Percentiles rank a stretch among this genome's conserved stretches.
These are phyloP conservation scores for Lasiodiplodia gonubiensis DNA, from an alignment of 2,329 filamentous ascomycete species.

Conservation along the genomic window DNA sequence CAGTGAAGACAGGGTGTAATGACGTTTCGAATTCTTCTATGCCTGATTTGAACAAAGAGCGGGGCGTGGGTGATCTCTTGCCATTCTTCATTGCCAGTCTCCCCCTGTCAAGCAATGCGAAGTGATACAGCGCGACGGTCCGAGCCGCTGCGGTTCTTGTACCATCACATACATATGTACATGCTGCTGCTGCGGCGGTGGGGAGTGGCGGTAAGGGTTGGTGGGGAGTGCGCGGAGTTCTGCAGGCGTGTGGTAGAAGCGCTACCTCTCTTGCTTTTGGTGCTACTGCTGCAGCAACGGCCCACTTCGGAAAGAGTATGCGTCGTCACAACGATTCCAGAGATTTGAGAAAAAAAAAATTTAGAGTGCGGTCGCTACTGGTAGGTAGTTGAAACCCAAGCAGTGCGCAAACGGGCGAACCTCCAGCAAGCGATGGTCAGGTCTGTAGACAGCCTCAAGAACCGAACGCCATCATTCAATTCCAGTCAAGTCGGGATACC, in stretches of 20 bases:
- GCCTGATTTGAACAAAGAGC: neutral
- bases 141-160: neutral
- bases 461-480: too few relatives aligned
- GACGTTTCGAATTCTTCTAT: neutral
- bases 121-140: neutral
- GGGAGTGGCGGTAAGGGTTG: neutral
- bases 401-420: too few relatives aligned
- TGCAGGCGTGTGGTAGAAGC: neutral
- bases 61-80: neutral
- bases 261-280: neutral
- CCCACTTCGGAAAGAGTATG: too few relatives aligned
- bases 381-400: too few relatives aligned
- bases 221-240: too few relatives aligned
- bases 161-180: neutral
- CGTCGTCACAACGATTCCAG: too few relatives aligned
- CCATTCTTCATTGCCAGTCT: neutral
- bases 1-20: neutral
- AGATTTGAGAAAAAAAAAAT: too few relatives aligned
- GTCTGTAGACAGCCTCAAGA: too few relatives aligned
- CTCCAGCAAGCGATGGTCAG: too few relatives aligned
- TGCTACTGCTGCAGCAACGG: too few relatives aligned
- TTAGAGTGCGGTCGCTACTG: too few relatives aligned
- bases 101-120: neutral
- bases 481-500: too few relatives aligned
- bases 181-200: neutral